Percentiles rank a stretch among this genome's conserved stretches.
Conservation (phyloP, 2,329 filamentous ascomycete species). For the Hypoxylon sp. region DNA sequence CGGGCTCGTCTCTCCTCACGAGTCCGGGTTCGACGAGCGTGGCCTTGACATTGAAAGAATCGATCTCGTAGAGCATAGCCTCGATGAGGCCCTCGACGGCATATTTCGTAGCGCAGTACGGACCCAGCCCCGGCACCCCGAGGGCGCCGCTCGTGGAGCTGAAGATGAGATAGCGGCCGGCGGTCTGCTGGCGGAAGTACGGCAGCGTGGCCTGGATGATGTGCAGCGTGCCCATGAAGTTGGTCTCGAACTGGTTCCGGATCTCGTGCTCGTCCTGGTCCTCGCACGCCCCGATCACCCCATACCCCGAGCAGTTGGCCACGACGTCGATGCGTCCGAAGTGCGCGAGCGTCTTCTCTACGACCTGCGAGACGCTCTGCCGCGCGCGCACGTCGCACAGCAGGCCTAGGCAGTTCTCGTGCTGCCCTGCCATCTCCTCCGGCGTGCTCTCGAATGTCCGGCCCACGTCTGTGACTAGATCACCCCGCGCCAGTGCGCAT, state of each 20-base stretch:
- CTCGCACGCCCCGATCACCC: slow-evolving; percentile 93
- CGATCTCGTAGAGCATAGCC: slow-evolving; percentile 95
- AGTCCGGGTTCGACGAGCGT: slow-evolving; percentile 93
- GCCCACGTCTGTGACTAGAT: slow-evolving; percentile 87
- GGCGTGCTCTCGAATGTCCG: slow-evolving; percentile 79
- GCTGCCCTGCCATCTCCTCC: slow-evolving; percentile 74
- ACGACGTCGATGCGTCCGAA: slow-evolving; percentile 89
- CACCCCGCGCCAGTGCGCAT: slow-evolving; percentile 78
- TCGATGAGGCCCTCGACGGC: slow-evolving; percentile 95
- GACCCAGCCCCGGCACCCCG: slow-evolving; percentile 91
- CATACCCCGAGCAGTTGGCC: slow-evolving; percentile 93
- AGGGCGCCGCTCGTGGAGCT: slow-evolving; percentile 90
- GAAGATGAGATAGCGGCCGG: slow-evolving; percentile 91
- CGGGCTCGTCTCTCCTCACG: slow-evolving; percentile 84
- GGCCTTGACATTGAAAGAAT: slow-evolving; percentile 89
- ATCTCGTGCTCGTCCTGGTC: slow-evolving; percentile 96
- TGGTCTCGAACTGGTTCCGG: slow-evolving; percentile 95
- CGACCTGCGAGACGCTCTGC: slow-evolving; percentile 76
- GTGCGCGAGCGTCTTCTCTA: slow-evolving; percentile 73
- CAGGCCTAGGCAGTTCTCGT: slow-evolving; percentile 78
- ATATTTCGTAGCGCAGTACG: slow-evolving; percentile 97
- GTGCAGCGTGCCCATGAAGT: slow-evolving; percentile 94
- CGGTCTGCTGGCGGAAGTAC: slow-evolving; percentile 80
- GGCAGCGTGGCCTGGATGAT: slow-evolving; percentile 90
- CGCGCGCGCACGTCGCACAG: slow-evolving; percentile 89